A percentile compares a stretch with the other conserved stretches of the same genome.
These are phyloP conservation scores for Verbascum thapsus DNA, from an alignment of 257 asterid genomes.

Conservation along the genomic window DNA sequence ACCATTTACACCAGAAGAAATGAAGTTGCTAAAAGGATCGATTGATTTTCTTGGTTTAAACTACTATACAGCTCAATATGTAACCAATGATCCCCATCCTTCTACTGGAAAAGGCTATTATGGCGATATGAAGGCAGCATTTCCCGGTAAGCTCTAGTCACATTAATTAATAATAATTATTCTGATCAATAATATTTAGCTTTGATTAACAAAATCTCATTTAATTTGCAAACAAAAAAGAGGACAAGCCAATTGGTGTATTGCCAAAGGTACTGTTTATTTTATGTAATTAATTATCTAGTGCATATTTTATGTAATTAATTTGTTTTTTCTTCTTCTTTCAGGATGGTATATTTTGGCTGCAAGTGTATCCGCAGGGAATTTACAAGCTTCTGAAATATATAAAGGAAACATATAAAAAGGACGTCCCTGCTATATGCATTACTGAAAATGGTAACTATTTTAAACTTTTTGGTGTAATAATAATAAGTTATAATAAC, in stretches of 20 bases:
- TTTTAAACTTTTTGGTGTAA: too few species aligned
- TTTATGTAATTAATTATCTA: too few species aligned
- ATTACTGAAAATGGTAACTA: constrained; percentile 36
- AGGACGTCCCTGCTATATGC: constrained; percentile 28
- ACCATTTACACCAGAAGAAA: constrained; percentile 1
- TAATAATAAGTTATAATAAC: too few species aligned
- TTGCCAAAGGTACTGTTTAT: too few species aligned
- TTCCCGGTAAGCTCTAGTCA: constrained; percentile 2
- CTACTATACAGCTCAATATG: constrained; percentile 28
- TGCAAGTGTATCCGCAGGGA: constrained; percentile 25
- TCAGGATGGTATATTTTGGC: constrained; percentile 3
- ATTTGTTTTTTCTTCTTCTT: too few species aligned
- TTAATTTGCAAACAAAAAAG: too few species aligned
- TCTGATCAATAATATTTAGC: too few species aligned
- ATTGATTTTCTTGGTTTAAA: constrained; percentile 33
- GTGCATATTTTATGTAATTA: too few species aligned
- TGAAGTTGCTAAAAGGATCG: constrained; percentile 17
- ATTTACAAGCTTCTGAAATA: constrained; percentile 10
- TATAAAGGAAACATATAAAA: constrained; percentile 6
- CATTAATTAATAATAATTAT: too few species aligned
- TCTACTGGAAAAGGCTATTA: background rate
- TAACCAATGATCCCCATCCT: background rate
- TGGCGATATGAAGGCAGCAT: background rate
- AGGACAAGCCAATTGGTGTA: too few species aligned
- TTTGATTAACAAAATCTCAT: too few species aligned